Base-by-base conservation (phyloP, 805 yeast species). In the Candida berthetii region DNA sequence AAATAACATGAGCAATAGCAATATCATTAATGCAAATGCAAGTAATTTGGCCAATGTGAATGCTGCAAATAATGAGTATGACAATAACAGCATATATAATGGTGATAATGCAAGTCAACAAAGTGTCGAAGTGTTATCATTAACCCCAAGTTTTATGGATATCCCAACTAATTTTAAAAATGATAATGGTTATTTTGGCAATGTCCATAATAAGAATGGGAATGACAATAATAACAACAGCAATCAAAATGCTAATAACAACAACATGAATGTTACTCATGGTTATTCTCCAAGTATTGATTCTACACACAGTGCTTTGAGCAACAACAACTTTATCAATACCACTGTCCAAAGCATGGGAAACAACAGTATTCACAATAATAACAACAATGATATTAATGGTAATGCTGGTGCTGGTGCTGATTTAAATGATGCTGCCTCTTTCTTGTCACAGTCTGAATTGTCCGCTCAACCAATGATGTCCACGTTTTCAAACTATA, bases 111-210 rank as follows among this genome's bases (percentile, higher is more conserved):
- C 49, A 31, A 52, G 50, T 42, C 43, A 52, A 3, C 50, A 49
- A 31, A 57, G 62, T 40, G 69, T 65, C 5, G 72, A 66, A 44
- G 71, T 64, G 5, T 41, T 66, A 13, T 64, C 71, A 1, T 41
- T 67, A 35, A 66, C 69, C 5, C 71, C 72, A 7, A 60, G 67
- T 36, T 66, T 66, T 40, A 57, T 63, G 59, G 72, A 67, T 45
- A 60, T 60, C 31, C 64, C 65, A 7, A 59, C 53, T 15, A 41
- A 36, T 35, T 35, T 22, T 22, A 15, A 42, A 19, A 42, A 44
- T 31, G 31, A 41, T 4, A 42, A 39, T 15, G 37, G 37, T 3
- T 27, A 32, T 20, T 41, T 40, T n/a, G 14, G 14, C 3, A 22
- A 29, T 17, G 22, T 25, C 22, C 35, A 35, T 15, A 18, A 20